These are phyloP conservation scores for Apiospora koreana DNA, from an alignment of 2,329 filamentous ascomycete species.

Conservation along the genomic window DNA sequence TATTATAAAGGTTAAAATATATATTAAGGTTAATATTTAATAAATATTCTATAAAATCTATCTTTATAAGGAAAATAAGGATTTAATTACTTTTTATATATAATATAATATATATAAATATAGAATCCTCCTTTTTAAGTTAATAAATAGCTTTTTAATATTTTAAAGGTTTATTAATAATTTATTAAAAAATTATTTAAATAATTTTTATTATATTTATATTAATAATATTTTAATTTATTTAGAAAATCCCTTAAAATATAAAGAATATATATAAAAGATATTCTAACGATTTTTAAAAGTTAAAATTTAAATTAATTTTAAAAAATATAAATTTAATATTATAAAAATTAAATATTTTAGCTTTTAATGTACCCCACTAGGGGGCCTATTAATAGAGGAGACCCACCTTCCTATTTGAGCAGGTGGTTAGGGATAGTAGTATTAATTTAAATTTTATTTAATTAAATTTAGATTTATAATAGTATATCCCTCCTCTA, in stretches of 20 bases:
- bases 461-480: too few relatives aligned
- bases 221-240: constrained; percentile 8
- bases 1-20: too few relatives aligned
- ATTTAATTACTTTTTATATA: not conserved
- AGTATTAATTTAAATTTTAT: too few relatives aligned
- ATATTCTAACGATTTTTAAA: not conserved
- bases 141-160: not conserved
- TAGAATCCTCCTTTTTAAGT: not conserved
- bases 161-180: not conserved
- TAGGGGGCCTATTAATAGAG: too few relatives aligned
- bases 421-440: too few relatives aligned
- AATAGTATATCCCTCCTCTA: too few relatives aligned
- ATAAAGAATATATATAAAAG: not conserved
- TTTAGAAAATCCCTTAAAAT: constrained; percentile 4
- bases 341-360: constrained; percentile 2
- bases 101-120: not conserved
- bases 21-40: too few relatives aligned
- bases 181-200: not conserved
- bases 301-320: not conserved
- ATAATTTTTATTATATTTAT: constrained; percentile 12
- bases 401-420: too few relatives aligned
- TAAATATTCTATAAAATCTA: not conserved
- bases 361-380: too few relatives aligned
- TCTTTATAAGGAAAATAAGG: not conserved
- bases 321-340: constrained; percentile 2